Conservation (phyloP, 257 asterid genomes). For the Solanum virginianum region DNA sequence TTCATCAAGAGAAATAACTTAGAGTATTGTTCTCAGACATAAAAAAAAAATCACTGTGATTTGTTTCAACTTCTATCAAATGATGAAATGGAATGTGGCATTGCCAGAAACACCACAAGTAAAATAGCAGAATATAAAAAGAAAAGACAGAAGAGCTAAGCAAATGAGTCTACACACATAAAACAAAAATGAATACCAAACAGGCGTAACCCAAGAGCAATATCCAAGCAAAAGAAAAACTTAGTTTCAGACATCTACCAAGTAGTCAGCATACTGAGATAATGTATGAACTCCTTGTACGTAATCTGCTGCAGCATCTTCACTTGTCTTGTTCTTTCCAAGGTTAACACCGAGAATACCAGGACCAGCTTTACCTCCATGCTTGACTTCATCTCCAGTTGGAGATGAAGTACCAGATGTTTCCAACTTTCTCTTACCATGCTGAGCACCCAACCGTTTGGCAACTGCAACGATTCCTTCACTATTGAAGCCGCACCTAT, state of each 20-base stretch:
- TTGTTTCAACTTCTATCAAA: not conserved
- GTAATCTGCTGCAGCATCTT: conserved; percentile 93
- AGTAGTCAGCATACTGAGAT: conserved; percentile 96
- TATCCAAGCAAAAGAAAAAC: not conserved
- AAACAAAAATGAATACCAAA: not conserved
- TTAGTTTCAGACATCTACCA: conserved; percentile 33
- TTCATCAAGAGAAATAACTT: not conserved
- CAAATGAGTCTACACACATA: not conserved
- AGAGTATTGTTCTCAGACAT: not conserved
- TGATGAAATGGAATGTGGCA: not conserved
- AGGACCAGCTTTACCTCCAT: conserved; percentile 97
- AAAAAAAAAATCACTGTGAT: not conserved
- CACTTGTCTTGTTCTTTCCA: conserved; percentile 93
- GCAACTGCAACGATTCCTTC: conserved; percentile 98
- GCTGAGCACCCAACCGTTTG: conserved; percentile 90
- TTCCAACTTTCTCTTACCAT: conserved; percentile 92
- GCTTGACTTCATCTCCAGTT: conserved; percentile 57
- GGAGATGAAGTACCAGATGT: conserved; percentile 64
- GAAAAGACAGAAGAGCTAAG: not conserved
- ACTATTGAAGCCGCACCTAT: conserved; percentile 96
- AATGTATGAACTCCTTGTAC: conserved; percentile 99
- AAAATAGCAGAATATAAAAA: not conserved
- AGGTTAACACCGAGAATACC: conserved; percentile 98
- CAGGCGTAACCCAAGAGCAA: not conserved
- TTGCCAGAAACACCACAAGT: not conserved